Evolutionary conservation across 768 basidiomycete species (phyloP), one percentile per base, ranked within the genome.

Genomic region (Gyrodon lividus): DNA sequence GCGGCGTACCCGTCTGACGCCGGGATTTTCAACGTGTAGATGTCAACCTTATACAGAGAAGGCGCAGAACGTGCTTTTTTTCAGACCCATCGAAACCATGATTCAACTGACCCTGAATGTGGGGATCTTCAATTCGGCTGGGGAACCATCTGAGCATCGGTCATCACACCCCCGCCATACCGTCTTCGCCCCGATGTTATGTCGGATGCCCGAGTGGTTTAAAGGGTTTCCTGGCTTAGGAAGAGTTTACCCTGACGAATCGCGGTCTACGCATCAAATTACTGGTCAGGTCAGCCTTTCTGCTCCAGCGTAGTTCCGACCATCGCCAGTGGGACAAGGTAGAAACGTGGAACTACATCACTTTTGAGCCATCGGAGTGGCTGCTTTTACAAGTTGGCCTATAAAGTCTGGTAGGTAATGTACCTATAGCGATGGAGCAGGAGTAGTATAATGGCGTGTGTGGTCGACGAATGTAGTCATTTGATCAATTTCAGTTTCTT

Each of bases 1-100:
- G 43, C 23, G 20, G 53, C 56, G 22, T 60, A 60, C 30, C 30
- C 55, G 46, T 5, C 39, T 60, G 31, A 48, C 55, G 33, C n/a
- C n/a, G 56, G 50, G 14, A 38, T 58, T n/a, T 52, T 60, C 19
- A 23, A 55, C 20, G 46, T 54, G 16, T 17, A 7, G 28, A 9
- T 30, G 19, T 12, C 44, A 26, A 22, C 14, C n/a, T 45, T 44
- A 34, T 60, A 60, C 38, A 56, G 56, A 33, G 56, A 55, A 41
- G 59, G 59, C 20, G n/a, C n/a, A 26, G 43, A 52, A 28, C 43
- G 48, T 22, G 48, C 48, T 8, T 42, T 49, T 49, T 22, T 40
- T 24, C 28, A 31, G 50, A 20, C 50, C 46, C 13, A 22, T 46
- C 13, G 50, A 52, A 39, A 34, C 50, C n/a, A 52, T 52, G 26